Percentiles rank a stretch among this genome's conserved stretches.
Evolutionary conservation across 73 alveolate species (phyloP).

Genomic region (Paramecium primaurelia): DNA sequence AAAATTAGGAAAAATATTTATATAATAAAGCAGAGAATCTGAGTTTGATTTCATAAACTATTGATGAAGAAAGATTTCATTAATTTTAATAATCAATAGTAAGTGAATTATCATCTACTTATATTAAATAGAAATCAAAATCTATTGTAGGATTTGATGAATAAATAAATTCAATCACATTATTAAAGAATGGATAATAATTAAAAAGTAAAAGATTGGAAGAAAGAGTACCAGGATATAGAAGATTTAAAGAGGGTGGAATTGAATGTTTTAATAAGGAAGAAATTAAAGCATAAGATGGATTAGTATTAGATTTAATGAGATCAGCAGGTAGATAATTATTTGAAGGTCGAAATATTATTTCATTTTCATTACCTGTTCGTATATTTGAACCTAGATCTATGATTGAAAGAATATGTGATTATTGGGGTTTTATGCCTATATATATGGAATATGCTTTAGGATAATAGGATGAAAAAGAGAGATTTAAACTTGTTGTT

Average conservation of each 20-base stretch:
- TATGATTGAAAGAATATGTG: slow-evolving; percentile 76
- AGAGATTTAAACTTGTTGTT: slow-evolving; percentile 72
- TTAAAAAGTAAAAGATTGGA: slow-evolving; percentile 31
- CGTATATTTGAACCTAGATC: slow-evolving; percentile 88
- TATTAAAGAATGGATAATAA: not conserved
- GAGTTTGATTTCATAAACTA: slow-evolving; percentile 32
- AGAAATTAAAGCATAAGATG: slow-evolving; percentile 53
- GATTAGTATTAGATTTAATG: slow-evolving; percentile 49
- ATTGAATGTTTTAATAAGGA: slow-evolving; percentile 58
- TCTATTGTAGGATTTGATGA: not conserved
- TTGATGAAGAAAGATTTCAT: slow-evolving; percentile 34
- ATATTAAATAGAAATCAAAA: not conserved
- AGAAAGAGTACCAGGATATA: slow-evolving; percentile 57
- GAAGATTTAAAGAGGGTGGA: slow-evolving; percentile 62
- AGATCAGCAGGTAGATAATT: slow-evolving; percentile 54
- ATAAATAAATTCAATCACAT: not conserved
- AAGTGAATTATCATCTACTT: not conserved
- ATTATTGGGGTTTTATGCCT: slow-evolving; percentile 81
- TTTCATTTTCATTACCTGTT: slow-evolving; percentile 80
- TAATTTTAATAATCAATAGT: not conserved
- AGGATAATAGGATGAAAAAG: slow-evolving; percentile 58
- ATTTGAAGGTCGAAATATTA: slow-evolving; percentile 61
- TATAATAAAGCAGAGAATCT: slow-evolving; percentile 11
- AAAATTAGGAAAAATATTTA: not conserved
- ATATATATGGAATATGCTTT: slow-evolving; percentile 68